phyloP scores from a whole-genome alignment of 2,329 filamentous ascomycete genomes.

The Albophoma yamanashiensis region DNA sequence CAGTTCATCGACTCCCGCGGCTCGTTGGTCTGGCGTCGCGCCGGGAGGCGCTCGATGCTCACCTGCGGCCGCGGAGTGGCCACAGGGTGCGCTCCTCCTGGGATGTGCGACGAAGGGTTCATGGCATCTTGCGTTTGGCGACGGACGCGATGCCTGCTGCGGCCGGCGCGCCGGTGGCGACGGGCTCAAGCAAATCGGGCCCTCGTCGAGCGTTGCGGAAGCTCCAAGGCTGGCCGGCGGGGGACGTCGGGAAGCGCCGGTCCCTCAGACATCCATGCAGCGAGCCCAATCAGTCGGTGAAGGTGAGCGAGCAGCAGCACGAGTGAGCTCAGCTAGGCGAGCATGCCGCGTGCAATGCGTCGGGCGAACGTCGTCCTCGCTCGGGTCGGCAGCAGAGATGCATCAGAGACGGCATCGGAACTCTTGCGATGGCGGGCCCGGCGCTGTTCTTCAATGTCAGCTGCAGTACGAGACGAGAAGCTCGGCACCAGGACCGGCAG shows the following conservation, averaged over 20 bases:
- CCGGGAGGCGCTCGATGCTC: conserved; percentile 68
- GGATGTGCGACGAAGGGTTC: conserved; percentile 11
- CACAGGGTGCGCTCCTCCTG: conserved; percentile 25
- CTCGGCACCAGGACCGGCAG: background rate
- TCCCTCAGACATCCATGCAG: background rate
- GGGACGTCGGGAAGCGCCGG: background rate
- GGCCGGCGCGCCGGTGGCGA: background rate
- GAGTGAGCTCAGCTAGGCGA: background rate
- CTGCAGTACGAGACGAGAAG: background rate
- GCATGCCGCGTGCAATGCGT: background rate
- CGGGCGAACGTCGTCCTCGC: background rate
- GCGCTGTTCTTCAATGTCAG: background rate
- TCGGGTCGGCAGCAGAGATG: background rate
- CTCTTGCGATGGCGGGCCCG: background rate
- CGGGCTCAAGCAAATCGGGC: background rate
- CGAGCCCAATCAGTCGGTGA: background rate
- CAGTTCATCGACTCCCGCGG: conserved; percentile 90
- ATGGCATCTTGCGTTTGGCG: conserved; percentile 10
- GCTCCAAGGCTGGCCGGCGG: background rate
- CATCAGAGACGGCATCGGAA: background rate
- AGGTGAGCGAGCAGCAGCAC: background rate
- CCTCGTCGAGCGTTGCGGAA: background rate
- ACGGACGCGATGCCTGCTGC: background rate
- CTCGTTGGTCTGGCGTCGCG: conserved; percentile 60
- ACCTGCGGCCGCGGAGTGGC: conserved; percentile 66